A percentile compares a stretch with the other conserved stretches of the same genome.
Conservation (phyloP, 2,329 filamentous ascomycete species). For the Mycosphaerelloides madeirae region DNA sequence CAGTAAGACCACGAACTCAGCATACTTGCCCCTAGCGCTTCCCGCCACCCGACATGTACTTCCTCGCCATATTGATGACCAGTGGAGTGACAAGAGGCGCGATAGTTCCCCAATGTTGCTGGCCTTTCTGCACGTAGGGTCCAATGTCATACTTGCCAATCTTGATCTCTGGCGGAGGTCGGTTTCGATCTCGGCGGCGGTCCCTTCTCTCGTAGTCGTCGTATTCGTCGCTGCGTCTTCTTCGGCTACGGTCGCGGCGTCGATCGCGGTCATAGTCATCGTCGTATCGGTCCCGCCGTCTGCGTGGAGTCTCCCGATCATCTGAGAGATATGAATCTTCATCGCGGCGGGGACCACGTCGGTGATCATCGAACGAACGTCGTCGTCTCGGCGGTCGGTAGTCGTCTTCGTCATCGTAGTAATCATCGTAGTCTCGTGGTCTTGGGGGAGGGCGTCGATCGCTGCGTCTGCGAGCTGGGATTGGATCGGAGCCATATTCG, state of each 20-base stretch:
- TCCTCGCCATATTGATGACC: constrained; percentile 15
- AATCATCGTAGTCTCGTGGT: constrained; percentile 21
- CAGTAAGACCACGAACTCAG: too few relatives aligned
- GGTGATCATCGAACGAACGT: constrained; percentile 17
- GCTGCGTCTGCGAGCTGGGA: constrained; percentile 24
- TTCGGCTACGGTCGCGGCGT: constrained; percentile 14
- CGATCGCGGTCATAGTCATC: constrained; percentile 18
- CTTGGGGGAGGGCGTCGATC: constrained; percentile 21
- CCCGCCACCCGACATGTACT: constrained; percentile 15
- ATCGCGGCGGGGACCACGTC: constrained; percentile 19
- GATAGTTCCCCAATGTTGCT: constrained; percentile 31
- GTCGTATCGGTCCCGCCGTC: constrained; percentile 21
- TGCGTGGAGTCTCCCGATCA: constrained; percentile 8
- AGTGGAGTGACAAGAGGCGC: constrained; percentile 31
- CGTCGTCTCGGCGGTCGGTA: constrained; percentile 14
- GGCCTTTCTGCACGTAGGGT: constrained; percentile 29
- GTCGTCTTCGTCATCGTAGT: constrained; percentile 21
- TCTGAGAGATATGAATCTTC: constrained; percentile 23
- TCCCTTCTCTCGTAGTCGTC: background rate
- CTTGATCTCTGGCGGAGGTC: constrained; percentile 27
- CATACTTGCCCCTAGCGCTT: background rate
- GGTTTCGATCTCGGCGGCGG: background rate
- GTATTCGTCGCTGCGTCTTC: constrained; percentile 2
- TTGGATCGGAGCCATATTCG: constrained; percentile 28
- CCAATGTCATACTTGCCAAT: constrained; percentile 32